Percentiles rank a stretch among this genome's conserved stretches.
Evolutionary conservation across 1,139 yeast genomes (phyloP).

Genomic region (Kodamaea suecica): DNA sequence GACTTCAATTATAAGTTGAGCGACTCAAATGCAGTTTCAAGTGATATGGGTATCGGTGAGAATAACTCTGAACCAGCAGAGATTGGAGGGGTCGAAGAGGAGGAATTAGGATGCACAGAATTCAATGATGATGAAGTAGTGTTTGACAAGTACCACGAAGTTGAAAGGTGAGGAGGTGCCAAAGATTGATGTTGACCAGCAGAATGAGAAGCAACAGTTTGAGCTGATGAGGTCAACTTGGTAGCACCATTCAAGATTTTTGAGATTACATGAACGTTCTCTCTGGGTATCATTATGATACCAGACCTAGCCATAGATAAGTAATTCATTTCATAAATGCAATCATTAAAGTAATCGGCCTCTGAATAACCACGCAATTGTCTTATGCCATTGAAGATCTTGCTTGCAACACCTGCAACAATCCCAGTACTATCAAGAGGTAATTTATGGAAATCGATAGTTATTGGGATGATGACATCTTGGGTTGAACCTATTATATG

Average conservation of each 20-base stretch:
- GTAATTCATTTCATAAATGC: constrained; percentile 53
- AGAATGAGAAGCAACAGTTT: too few species aligned
- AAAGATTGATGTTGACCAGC: too few species aligned
- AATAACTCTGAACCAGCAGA: background rate
- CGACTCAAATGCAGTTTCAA: background rate
- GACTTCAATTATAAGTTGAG: background rate
- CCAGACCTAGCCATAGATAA: constrained; percentile 63
- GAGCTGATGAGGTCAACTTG: too few species aligned
- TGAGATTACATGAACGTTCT: constrained; percentile 31
- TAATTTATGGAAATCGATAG: constrained; percentile 51
- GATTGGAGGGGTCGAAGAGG: background rate
- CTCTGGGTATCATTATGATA: constrained; percentile 57
- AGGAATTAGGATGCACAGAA: background rate
- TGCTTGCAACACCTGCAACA: constrained; percentile 63
- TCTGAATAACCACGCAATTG: constrained; percentile 14
- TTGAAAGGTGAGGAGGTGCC: too few species aligned
- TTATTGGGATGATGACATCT: constrained; percentile 57
- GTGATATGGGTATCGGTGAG: background rate
- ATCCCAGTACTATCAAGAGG: constrained; percentile 66
- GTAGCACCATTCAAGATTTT: constrained; percentile 11
- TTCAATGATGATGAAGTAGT: background rate
- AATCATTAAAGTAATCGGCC: constrained; percentile 14
- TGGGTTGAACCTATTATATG: constrained; percentile 54
- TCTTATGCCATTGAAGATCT: constrained; percentile 36
- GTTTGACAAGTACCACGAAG: too few species aligned